Evolutionary conservation across 2,329 filamentous ascomycete species (phyloP), one percentile per base, ranked within the genome.

Genomic region (Penicillium sp.): DNA sequence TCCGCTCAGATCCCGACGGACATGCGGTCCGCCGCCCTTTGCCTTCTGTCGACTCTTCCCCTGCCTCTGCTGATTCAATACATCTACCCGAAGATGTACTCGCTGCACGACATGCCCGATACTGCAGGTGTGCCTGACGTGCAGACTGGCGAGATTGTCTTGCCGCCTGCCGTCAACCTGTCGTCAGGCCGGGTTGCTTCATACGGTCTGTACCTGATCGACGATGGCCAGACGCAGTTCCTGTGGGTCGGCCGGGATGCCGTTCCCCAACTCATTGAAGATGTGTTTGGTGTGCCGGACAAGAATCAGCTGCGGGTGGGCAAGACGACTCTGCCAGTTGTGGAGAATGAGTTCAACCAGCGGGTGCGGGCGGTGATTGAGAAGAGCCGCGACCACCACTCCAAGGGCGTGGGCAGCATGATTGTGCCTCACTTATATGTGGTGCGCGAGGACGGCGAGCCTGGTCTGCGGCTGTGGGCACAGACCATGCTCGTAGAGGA

Each of bases 301-400:
- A 88, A 90, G 72, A 88, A 87, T 40, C 89, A 92, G 72, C 81
- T 99, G 61, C 92, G 92, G 66, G 91, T 97, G 63, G 95, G 95
- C 75, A 99, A 99, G 83, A 89, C 89, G 24, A 86, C 87, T 4
- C 77, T 99, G 63, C 92, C 94, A 0, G 88, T 96, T 67, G 80
- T 98, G 40, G 95, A 98, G 68, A 94, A 92, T 67, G 95, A 99
- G 75, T 97, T 98, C 83, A 98, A 92, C 77, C 94, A 98, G 81
- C 87, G 94, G 27, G 89, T 99, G 37, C 87, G 95, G 52, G 90
- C 90, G 6, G 92, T 99, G 10, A 80, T 97, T 57, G 89, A 93
- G 69, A 99, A 99, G 87, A 96, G 91, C 75, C 85, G 89, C 57
- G 94, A 98, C 71, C 89, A 96, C 79, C 85, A 87, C 73, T 85